Evolutionary conservation across 345 rosid genomes (phyloP), one percentile per base, ranked within the genome.

Genomic region (Rhizophora apiculata): DNA sequence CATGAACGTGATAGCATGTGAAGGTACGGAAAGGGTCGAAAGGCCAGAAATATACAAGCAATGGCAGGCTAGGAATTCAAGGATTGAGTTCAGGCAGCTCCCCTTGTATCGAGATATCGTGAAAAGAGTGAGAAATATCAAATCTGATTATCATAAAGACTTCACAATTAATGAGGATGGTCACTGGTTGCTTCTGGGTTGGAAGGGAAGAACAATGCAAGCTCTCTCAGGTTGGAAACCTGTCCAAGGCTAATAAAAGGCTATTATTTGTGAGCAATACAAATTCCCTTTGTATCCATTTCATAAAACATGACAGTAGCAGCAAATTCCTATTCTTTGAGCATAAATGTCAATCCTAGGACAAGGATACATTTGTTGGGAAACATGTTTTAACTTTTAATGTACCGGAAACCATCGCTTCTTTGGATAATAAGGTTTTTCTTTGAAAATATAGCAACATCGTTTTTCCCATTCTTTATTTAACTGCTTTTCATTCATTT

Each of bases 1-100:
- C 10, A 79, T 79, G 81, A 86, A 86, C 72, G 86, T 79, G 66
- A 76, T 81, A 27, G 86, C 90, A 22, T 84, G 82, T 49, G 90
- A 86, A 59, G 88, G 88, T 6, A 61, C 77, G 3, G 90, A 82
- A 71, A 81, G 90, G 70, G 30, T 54, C 24, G 81, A 77, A 60
- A 70, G 81, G 78, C 79, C 83, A 2, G 81, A 80, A 70, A 80
- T 68, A 19, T 80, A 76, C 57, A 80, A 67, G 72, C 74, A 77
- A 61, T 84, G 88, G 79, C 88, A 82, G 67, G 75, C 69, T 51
- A 70, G 86, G 63, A 79, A 37, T 37, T 55, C 15, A 36, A 79
- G 90, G 65, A 82, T 85, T 18, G 88, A 88, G 37, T 74, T 84
- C 54, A 73, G 49, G 60, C 90, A 65, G 60, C 78, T 84, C 22